Conservation (phyloP, 345 rosid genomes). For the Triadica sebifera region DNA sequence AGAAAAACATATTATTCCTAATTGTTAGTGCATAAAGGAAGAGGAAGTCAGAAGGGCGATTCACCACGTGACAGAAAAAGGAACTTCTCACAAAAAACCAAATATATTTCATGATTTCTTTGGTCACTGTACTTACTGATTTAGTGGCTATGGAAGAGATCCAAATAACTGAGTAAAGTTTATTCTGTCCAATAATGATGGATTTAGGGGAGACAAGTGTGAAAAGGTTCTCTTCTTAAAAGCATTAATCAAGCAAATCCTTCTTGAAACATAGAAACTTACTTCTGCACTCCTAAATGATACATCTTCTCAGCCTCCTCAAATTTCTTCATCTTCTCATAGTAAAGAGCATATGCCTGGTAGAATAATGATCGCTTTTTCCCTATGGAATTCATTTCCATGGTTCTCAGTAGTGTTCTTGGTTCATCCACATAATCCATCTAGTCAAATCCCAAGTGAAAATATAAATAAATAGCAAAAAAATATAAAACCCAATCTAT, state of each 20-base stretch:
- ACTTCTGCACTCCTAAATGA: conserved; percentile 77
- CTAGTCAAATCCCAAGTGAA: conserved; percentile 35
- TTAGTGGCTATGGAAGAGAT: not conserved
- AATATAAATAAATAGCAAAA: not conserved
- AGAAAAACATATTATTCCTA: not conserved
- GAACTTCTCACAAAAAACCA: not conserved
- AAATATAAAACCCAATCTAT: not conserved
- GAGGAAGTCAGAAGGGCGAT: not conserved
- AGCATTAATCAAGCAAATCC: not conserved
- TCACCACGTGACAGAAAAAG: too few species aligned
- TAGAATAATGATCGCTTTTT: conserved; percentile 64
- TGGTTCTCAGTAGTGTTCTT: conserved; percentile 52
- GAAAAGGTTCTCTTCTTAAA: not conserved
- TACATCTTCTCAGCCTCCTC: conserved; percentile 92
- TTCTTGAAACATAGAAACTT: conserved; percentile 24
- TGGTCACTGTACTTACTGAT: not conserved
- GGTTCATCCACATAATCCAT: conserved; percentile 97
- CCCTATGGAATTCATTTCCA: conserved; percentile 81
- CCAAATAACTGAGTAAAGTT: not conserved
- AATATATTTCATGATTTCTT: not conserved
- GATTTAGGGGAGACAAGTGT: not conserved
- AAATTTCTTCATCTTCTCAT: conserved; percentile 79
- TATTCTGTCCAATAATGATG: not conserved
- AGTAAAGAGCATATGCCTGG: conserved; percentile 85
- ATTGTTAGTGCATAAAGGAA: not conserved